Evolutionary conservation across 345 rosid species (phyloP), one percentile per base, ranked within the genome.

Genomic region (Erodium maritimum): DNA sequence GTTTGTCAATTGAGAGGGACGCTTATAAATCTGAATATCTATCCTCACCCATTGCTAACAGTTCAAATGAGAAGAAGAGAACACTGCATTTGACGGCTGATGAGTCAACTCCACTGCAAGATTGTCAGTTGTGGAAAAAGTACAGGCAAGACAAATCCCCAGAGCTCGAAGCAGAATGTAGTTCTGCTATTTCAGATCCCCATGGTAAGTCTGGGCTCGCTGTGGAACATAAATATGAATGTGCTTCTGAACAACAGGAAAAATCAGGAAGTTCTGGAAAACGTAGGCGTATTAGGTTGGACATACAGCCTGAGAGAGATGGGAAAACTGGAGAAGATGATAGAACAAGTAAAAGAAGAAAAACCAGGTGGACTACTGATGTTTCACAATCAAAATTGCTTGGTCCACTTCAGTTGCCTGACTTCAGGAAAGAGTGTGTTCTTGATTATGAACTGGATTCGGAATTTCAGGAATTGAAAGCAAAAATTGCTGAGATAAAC

Each of bases 331-430:
- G 42, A 4, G 70, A 57, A 42, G 57, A 50, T 17, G 58, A 33
- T 17, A 55, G 22, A 22, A 50, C 21, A 56, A 34, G 55, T n/a
- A 66, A 62, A 62, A 59, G 57, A 62, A 62, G 75, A 56, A 71
- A 71, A 63, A 54, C 71, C 45, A 50, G 65, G 50, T 66, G 71
- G 71, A 25, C 19, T 66, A 62, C 58, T 42, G 34, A 23, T 45
- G 65, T 62, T 46, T 17, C 61, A 5, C 57, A 17, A 56, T 19
- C 52, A 20, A 62, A 62, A 50, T 57, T 71, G 67, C 57, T 60
- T 23, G 70, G 65, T 58, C 63, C 71, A 19, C 64, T 62, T 46
- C 61, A 67, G 21, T 65, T 67, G 22, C 70, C 70, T 14, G 61
- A 67, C 37, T 67, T 60, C 42, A 56, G 14, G 33, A 56, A 61